phyloP scores from a whole-genome alignment of 2,329 filamentous ascomycete species.

The Arthroderma sp. region DNA sequence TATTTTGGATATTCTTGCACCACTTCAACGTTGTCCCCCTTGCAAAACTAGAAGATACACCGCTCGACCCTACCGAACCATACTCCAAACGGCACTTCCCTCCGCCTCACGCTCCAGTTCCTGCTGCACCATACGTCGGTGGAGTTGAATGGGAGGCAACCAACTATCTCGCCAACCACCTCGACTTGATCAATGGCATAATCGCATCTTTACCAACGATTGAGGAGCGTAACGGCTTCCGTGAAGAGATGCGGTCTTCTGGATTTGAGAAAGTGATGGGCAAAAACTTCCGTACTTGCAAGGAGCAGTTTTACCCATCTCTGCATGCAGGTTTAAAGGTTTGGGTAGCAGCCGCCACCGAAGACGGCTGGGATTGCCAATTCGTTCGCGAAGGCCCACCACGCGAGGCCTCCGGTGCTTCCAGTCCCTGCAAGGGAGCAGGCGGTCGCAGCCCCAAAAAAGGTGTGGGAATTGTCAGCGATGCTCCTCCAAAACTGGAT shows the following conservation, averaged over 20 bases:
- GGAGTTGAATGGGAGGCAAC: conserved; percentile 98
- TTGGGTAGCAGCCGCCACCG: conserved; percentile 76
- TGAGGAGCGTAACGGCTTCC: conserved; percentile 61
- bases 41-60: conserved; percentile 20
- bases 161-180: conserved; percentile 83
- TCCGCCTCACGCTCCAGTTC: conserved; percentile 72
- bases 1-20: conserved; percentile 98
- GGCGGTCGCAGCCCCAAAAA: conserved; percentile 29
- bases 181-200: conserved; percentile 86
- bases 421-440: conserved; percentile 34
- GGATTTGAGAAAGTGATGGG: conserved; percentile 90
- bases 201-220: conserved; percentile 62
- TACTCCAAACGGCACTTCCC: conserved; percentile 59
- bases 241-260: conserved; percentile 64
- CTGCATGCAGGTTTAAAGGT: conserved; percentile 80
- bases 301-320: conserved; percentile 91
- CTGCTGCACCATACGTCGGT: conserved; percentile 88
- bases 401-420: conserved; percentile 25
- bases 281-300: conserved; percentile 72
- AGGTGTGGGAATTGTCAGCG: conserved; percentile 25
- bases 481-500: conserved; percentile 48
- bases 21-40: conserved; percentile 71
- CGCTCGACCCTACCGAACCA: conserved; percentile 16
- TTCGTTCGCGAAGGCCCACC: conserved; percentile 52
- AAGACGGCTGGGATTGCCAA: conserved; percentile 76